Conservation (phyloP, 2,329 filamentous ascomycete genomes). For the Penicillium sp. region DNA sequence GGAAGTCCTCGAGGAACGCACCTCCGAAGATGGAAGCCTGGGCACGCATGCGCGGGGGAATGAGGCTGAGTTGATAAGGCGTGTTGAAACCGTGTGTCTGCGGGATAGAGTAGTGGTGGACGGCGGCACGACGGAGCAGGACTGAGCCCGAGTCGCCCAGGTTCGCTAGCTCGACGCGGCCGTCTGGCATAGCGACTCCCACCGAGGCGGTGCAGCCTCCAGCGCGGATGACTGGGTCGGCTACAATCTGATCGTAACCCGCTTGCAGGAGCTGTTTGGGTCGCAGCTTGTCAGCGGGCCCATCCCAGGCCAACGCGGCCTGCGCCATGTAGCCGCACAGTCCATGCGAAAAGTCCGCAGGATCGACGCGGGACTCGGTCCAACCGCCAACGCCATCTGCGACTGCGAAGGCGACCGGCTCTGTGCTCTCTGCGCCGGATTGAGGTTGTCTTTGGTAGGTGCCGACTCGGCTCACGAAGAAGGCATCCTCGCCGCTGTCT, state of each 20-base stretch:
- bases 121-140: conserved; percentile 77
- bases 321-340: conserved; percentile 91
- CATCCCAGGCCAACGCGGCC: conserved; percentile 60
- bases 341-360: conserved; percentile 90
- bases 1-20: conserved; percentile 74
- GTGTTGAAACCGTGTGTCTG: conserved; percentile 99
- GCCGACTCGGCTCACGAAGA: conserved; percentile 83
- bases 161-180: conserved; percentile 82
- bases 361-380: conserved; percentile 88
- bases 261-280: conserved; percentile 72
- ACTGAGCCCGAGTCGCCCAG: conserved; percentile 93
- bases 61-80: conserved; percentile 86
- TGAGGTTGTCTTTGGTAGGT: conserved; percentile 28
- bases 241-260: conserved; percentile 78
- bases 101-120: conserved; percentile 76
- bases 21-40: conserved; percentile 83
- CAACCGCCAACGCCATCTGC: conserved; percentile 96
- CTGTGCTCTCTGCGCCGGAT: conserved; percentile 56
- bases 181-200: conserved; percentile 70
- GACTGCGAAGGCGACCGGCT: conserved; percentile 72
- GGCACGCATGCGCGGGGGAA: conserved; percentile 73
- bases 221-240: conserved; percentile 68
- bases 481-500: conserved; percentile 89
- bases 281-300: conserved; percentile 43
- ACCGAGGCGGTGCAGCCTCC: conserved; percentile 92